These are phyloP conservation scores for Rhizophagus prolifer DNA, from an alignment of 192 early-diverging fungal genomes.

Conservation along the genomic window DNA sequence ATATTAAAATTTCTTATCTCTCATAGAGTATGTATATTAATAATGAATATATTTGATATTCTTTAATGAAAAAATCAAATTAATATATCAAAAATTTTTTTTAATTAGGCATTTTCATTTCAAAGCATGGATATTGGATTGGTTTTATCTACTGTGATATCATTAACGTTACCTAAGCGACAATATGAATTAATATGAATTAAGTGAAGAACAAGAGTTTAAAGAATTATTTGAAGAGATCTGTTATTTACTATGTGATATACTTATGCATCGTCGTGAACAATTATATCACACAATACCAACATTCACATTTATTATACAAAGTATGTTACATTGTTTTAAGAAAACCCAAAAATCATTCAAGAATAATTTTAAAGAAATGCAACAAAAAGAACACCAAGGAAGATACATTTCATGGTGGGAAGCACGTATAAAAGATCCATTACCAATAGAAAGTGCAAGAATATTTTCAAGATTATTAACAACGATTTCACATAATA, in stretches of 20 bases:
- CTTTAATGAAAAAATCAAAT: too few species aligned
- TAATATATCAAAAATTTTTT: too few species aligned
- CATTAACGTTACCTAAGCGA: slow-evolving; percentile 10
- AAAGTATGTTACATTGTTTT: slow-evolving; percentile 59
- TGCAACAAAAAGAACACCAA: slow-evolving; percentile 2
- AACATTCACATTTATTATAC: slow-evolving; percentile 50
- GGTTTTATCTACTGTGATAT: slow-evolving; percentile 6
- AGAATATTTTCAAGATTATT: slow-evolving; percentile 41
- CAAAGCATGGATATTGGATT: slow-evolving; percentile 12
- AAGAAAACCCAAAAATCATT: slow-evolving; percentile 45
- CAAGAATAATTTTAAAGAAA: slow-evolving; percentile 24
- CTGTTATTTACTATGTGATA: slow-evolving; percentile 46
- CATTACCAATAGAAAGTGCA: slow-evolving; percentile 34
- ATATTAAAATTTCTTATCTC: background rate
- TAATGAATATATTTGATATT: background rate
- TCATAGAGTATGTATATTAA: background rate
- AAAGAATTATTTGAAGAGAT: slow-evolving; percentile 15
- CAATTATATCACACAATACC: slow-evolving; percentile 51
- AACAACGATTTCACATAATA: slow-evolving; percentile 35
- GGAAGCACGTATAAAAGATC: background rate
- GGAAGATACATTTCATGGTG: slow-evolving; percentile 3
- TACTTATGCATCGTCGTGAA: slow-evolving; percentile 51
- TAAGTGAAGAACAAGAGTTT: background rate
- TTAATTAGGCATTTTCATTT: slow-evolving; percentile 9
- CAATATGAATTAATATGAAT: too few species aligned